These are phyloP conservation scores for Xylaria sp. DNA, from an alignment of 495 filamentous ascomycete species.

Conservation along the genomic window DNA sequence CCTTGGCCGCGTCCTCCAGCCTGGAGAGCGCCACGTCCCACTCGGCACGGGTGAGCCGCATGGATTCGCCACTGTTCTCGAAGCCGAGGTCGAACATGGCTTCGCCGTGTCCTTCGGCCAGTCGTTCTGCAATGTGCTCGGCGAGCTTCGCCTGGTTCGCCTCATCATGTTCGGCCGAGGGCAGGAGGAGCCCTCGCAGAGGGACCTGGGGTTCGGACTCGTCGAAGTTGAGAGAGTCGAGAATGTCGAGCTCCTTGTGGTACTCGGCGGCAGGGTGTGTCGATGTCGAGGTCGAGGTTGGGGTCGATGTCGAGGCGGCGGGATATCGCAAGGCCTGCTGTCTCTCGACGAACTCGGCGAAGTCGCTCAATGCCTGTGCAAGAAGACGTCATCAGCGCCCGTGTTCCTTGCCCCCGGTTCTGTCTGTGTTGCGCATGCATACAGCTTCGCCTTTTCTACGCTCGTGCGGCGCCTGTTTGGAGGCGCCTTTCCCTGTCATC, in stretches of 20 bases:
- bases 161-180: constrained; percentile 59
- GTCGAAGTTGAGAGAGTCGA: constrained; percentile 83
- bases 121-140: constrained; percentile 68
- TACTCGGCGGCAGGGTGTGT: constrained; percentile 55
- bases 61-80: constrained; percentile 91
- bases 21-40: constrained; percentile 78
- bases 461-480: constrained; percentile 74
- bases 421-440: constrained; percentile 43
- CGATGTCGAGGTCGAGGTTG: constrained; percentile 44
- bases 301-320: constrained; percentile 36
- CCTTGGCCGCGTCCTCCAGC: constrained; percentile 69
- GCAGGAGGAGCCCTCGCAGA: constrained; percentile 78
- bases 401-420: background rate
- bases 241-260: constrained; percentile 87
- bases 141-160: constrained; percentile 62
- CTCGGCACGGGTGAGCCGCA: constrained; percentile 79
- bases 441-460: constrained; percentile 86
- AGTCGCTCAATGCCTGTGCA: constrained; percentile 85
- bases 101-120: constrained; percentile 90
- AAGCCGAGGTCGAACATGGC: constrained; percentile 90
- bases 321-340: constrained; percentile 76
- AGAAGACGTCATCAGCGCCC: constrained; percentile 11
- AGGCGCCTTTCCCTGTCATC: constrained; percentile 60
- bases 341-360: constrained; percentile 96
- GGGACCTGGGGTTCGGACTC: constrained; percentile 72